A percentile compares a stretch with the other conserved stretches of the same genome.
These are phyloP conservation scores for Aegle marmelos DNA, from an alignment of 345 rosid genomes.

Conservation along the genomic window DNA sequence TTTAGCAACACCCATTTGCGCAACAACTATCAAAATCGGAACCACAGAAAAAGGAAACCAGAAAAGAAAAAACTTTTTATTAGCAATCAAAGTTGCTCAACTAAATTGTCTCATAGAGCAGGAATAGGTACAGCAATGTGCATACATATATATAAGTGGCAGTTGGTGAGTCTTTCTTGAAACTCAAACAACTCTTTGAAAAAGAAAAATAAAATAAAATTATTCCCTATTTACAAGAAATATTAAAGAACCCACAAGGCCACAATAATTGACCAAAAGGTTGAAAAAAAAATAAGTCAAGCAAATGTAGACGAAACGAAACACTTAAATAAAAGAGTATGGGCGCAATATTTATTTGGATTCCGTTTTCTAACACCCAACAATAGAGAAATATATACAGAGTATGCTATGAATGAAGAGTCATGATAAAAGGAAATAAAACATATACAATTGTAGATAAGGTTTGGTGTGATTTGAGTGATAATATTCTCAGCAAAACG, in stretches of 20 bases:
- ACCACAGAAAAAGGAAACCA: neutral
- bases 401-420: neutral
- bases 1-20: conserved; percentile 27
- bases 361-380: neutral
- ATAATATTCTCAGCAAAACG: neutral
- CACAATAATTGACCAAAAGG: neutral
- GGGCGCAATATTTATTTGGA: neutral
- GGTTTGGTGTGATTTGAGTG: neutral
- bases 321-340: neutral
- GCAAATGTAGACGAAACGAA: neutral
- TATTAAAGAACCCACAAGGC: neutral
- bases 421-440: neutral
- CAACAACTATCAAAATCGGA: neutral
- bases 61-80: neutral
- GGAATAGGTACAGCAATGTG: neutral
- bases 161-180: conserved; percentile 9
- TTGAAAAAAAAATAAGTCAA: neutral
- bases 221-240: neutral
- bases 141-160: too few relatives aligned
- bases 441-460: neutral
- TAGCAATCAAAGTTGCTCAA: neutral
- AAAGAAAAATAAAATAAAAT: too few relatives aligned
- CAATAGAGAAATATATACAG: too few relatives aligned
- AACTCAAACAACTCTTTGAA: neutral
- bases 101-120: neutral